phyloP scores from a whole-genome alignment of 129 eudicot species.

The Silybum marianum region DNA sequence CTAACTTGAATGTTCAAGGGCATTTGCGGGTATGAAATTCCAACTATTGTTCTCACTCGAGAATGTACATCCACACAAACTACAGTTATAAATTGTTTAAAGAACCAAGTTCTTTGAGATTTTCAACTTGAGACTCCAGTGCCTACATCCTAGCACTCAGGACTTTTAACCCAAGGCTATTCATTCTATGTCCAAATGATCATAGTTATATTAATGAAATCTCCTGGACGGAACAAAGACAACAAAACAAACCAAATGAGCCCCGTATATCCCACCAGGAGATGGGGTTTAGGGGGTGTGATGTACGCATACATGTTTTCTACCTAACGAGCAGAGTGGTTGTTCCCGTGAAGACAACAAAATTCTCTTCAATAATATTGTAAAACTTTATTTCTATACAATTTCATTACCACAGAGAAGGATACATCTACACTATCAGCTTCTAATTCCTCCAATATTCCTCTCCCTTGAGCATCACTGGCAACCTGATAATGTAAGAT shows the following conservation, averaged over 20 bases:
- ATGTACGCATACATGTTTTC: not conserved
- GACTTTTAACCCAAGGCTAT: too few relatives aligned
- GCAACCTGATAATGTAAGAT: conserved; percentile 63
- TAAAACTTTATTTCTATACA: not conserved
- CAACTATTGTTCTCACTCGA: not conserved
- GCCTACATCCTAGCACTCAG: too few relatives aligned
- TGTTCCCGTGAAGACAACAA: not conserved
- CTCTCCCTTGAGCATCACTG: conserved; percentile 89
- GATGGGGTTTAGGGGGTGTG: not conserved
- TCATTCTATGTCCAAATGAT: conserved; percentile 3
- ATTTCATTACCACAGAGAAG: conserved; percentile 54
- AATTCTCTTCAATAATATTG: not conserved
- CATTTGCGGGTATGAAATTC: not conserved
- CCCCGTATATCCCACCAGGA: not conserved
- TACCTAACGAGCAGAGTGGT: not conserved
- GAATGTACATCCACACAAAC: not conserved
- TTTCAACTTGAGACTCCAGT: too few relatives aligned
- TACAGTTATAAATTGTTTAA: not conserved
- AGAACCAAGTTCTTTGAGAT: not conserved
- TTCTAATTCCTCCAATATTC: conserved; percentile 81
- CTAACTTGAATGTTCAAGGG: conserved; percentile 10
- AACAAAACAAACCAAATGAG: conserved; percentile 5
- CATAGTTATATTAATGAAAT: not conserved
- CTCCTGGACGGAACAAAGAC: not conserved
- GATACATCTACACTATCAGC: conserved; percentile 94